Conservation (phyloP, 1,284 basidiomycete species). For the Peniophora sp. region DNA sequence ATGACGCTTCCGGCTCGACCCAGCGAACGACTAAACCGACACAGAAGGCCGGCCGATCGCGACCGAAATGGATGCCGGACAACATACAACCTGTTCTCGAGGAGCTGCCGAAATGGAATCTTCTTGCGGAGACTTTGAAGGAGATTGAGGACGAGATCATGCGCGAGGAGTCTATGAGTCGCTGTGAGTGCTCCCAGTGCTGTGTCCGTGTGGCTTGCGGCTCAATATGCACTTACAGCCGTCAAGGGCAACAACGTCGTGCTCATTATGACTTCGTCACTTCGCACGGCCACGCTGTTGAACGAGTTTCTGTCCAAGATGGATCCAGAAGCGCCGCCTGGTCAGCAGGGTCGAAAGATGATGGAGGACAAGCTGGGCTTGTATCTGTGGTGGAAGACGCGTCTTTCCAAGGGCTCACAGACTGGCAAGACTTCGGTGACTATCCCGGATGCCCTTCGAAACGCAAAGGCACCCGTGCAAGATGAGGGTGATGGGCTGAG, state of each 20-base stretch:
- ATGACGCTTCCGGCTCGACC: constrained; percentile 45
- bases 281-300: constrained; percentile 67
- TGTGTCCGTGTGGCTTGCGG: not conserved
- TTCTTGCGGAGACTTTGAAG: constrained; percentile 79
- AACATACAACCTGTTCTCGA: constrained; percentile 86
- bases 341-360: constrained; percentile 62
- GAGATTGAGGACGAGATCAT: constrained; percentile 91
- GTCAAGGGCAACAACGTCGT: constrained; percentile 68
- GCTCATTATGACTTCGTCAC: constrained; percentile 85
- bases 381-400: constrained; percentile 81
- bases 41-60: constrained; percentile 1
- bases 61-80: constrained; percentile 58
- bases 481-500: constrained; percentile 32
- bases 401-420: constrained; percentile 36
- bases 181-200: constrained; percentile 10
- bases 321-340: constrained; percentile 48
- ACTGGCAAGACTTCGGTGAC: constrained; percentile 16
- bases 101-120: constrained; percentile 91
- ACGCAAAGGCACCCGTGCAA: constrained; percentile 1
- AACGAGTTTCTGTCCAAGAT: constrained; percentile 73
- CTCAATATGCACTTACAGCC: constrained; percentile 17
- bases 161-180: constrained; percentile 39
- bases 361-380: constrained; percentile 67
- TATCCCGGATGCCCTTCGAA: constrained; percentile 13
- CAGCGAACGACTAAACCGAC: not conserved